Percentiles rank a stretch among this genome's conserved stretches.
phyloP scores from a whole-genome alignment of 352 stramenopile genomes.

The Phytophthora brassicae region DNA sequence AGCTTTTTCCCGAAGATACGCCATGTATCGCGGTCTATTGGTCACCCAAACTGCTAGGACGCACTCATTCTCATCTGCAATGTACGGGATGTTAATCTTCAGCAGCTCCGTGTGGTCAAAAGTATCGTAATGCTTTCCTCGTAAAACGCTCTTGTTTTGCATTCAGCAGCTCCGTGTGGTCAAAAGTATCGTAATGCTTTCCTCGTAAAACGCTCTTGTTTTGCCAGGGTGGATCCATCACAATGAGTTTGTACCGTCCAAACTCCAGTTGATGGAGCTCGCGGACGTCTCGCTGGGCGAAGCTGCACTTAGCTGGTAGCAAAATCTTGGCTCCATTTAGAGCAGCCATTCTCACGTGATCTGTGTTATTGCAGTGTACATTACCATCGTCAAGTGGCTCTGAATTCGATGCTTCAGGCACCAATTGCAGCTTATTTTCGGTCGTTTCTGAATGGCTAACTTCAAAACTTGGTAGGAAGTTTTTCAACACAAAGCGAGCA shows the following conservation, averaged over 20 bases:
- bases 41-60: slow-evolving; percentile 79
- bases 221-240: slow-evolving; percentile 76
- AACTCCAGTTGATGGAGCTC: slow-evolving; percentile 25
- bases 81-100: slow-evolving; percentile 37
- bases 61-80: slow-evolving; percentile 42
- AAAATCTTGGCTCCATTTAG: slow-evolving; percentile 13
- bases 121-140: slow-evolving; percentile 54
- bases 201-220: slow-evolving; percentile 75
- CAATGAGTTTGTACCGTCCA: slow-evolving; percentile 35
- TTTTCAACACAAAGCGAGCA: slow-evolving; percentile 24
- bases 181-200: slow-evolving; percentile 58
- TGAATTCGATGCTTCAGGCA: slow-evolving; percentile 4
- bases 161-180: slow-evolving; percentile 61
- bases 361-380: slow-evolving; percentile 22
- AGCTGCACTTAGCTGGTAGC: slow-evolving; percentile 28
- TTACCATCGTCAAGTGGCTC: slow-evolving; percentile 12
- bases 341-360: slow-evolving; percentile 16
- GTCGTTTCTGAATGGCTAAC: neutral
- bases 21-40: slow-evolving; percentile 57
- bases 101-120: slow-evolving; percentile 65
- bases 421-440: neutral
- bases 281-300: slow-evolving; percentile 32
- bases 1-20: slow-evolving; percentile 57
- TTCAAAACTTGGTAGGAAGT: slow-evolving; percentile 17
- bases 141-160: slow-evolving; percentile 76